phyloP scores from a whole-genome alignment of 768 basidiomycete species.

The Leccinellum rugosiceps region DNA sequence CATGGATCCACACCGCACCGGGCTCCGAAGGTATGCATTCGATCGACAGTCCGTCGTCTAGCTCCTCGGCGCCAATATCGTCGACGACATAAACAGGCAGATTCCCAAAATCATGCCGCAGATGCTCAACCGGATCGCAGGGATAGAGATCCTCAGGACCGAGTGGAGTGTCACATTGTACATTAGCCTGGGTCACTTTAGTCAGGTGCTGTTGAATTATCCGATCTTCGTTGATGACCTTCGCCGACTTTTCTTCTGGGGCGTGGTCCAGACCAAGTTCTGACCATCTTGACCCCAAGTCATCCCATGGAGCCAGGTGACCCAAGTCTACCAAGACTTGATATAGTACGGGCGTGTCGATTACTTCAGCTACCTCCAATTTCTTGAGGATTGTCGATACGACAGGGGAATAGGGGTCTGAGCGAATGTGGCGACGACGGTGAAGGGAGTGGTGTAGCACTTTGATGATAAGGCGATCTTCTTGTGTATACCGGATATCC shows the following conservation, averaged over 20 bases:
- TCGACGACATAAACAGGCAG: constrained; percentile 86
- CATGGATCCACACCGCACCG: constrained; percentile 73
- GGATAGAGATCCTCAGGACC: constrained; percentile 65
- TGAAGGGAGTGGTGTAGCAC: constrained; percentile 58
- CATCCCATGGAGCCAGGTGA: constrained; percentile 78
- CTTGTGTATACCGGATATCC: constrained; percentile 41
- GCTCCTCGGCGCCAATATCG: constrained; percentile 70
- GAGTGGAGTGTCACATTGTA: constrained; percentile 33
- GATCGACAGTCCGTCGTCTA: constrained; percentile 92
- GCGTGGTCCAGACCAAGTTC: constrained; percentile 29
- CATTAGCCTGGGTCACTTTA: constrained; percentile 2
- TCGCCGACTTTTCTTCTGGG: constrained; percentile 28
- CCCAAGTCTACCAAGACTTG: constrained; percentile 68
- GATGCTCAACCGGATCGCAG: constrained; percentile 58
- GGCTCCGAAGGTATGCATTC: constrained; percentile 62
- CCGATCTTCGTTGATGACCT: constrained; percentile 31
- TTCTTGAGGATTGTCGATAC: constrained; percentile 57
- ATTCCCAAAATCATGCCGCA: constrained; percentile 86
- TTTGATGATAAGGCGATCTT: constrained; percentile 55
- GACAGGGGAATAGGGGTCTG: constrained; percentile 57
- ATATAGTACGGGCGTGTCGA: constrained; percentile 33
- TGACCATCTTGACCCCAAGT: constrained; percentile 44
- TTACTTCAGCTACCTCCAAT: constrained; percentile 39
- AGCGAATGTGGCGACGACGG: constrained; percentile 45
- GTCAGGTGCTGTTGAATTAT: constrained; percentile 19